Evolutionary conservation across 225 moss, liverwort and hornwort species (phyloP).

Genomic region (Asterella californica): DNA sequence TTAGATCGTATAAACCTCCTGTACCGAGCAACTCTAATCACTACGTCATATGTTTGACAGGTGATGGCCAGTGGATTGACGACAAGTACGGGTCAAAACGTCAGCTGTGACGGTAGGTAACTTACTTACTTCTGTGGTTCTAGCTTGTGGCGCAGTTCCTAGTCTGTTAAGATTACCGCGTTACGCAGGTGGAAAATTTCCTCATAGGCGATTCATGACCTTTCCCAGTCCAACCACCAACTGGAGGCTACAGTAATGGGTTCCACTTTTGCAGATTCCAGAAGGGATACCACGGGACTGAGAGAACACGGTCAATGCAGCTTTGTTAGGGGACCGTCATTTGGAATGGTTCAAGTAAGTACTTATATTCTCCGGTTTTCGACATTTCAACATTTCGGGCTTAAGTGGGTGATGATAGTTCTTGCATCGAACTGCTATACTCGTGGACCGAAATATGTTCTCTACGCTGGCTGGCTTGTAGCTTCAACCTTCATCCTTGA

Average conservation of each 20-base stretch:
- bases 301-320: slow-evolving; percentile 43
- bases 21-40: not conserved
- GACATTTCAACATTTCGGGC: too few relatives aligned
- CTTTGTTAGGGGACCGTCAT: slow-evolving; percentile 46
- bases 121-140: not conserved
- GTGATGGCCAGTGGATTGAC: slow-evolving; percentile 56
- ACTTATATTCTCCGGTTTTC: too few relatives aligned
- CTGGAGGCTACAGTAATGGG: not conserved
- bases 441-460: too few relatives aligned
- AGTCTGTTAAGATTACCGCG: not conserved
- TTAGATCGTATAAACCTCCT: not conserved
- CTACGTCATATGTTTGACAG: slow-evolving; percentile 11
- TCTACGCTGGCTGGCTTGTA: not conserved
- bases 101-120: slow-evolving; percentile 38
- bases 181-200: not conserved
- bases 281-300: slow-evolving; percentile 37
- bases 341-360: slow-evolving; percentile 49
- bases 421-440: too few relatives aligned
- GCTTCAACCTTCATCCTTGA: not conserved
- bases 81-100: slow-evolving; percentile 38
- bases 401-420: too few relatives aligned
- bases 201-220: not conserved
- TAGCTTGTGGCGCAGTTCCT: not conserved
- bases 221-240: not conserved
- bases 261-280: slow-evolving; percentile 21